phyloP scores from a whole-genome alignment of 768 basidiomycete species.

The Amylocystis lapponica region DNA sequence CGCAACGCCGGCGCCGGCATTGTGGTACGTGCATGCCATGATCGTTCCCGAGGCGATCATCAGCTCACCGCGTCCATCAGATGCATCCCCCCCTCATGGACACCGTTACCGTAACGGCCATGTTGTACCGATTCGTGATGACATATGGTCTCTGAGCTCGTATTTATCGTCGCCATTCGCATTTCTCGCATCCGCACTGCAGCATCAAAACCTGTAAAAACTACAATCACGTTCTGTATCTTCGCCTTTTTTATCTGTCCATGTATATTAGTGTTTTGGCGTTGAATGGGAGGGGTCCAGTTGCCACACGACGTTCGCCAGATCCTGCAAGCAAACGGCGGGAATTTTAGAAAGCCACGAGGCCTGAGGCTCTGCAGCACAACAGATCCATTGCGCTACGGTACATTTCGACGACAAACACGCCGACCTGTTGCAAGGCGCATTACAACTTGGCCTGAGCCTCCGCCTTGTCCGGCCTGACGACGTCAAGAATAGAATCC shows the following conservation, averaged over 20 bases:
- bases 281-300: too few relatives aligned
- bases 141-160: conserved; percentile 38
- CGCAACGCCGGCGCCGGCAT: conserved; percentile 75
- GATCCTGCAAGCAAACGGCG: background rate
- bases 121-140: conserved; percentile 78
- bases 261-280: too few relatives aligned
- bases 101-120: conserved; percentile 76
- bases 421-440: too few relatives aligned
- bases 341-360: background rate
- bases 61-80: conserved; percentile 30
- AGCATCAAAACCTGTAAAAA: conserved; percentile 20
- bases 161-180: background rate
- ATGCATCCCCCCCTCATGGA: conserved; percentile 91
- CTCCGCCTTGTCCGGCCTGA: conserved; percentile 41
- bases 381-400: too few relatives aligned
- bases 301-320: too few relatives aligned
- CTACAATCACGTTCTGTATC: conserved; percentile 1
- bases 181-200: conserved; percentile 30
- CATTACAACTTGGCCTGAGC: conserved; percentile 56
- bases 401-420: too few relatives aligned
- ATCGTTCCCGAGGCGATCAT: conserved; percentile 11
- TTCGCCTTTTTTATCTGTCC: conserved; percentile 59
- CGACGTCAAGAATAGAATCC: conserved; percentile 74
- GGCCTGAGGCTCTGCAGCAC: background rate
- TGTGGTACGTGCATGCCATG: conserved; percentile 69